Evolutionary conservation across 495 filamentous ascomycete species (phyloP).

Genomic region (Penicillium alfredii): DNA sequence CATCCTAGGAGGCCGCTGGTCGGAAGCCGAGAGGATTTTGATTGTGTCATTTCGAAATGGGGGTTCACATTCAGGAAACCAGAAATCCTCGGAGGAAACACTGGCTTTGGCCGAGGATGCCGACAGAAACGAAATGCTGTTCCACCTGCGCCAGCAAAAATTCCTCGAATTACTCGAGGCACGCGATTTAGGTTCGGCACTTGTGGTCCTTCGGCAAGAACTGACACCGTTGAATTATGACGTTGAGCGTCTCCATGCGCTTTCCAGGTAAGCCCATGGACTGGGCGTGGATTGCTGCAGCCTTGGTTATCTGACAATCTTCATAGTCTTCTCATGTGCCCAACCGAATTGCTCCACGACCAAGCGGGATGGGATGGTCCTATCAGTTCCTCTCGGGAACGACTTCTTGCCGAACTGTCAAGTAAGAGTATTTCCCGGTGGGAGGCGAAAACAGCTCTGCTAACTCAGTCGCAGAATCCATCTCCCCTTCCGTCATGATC

Average conservation of each 20-base stretch:
- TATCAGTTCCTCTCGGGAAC: constrained; percentile 65
- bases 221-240: constrained; percentile 83
- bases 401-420: constrained; percentile 74
- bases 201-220: constrained; percentile 78
- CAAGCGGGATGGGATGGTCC: constrained; percentile 88
- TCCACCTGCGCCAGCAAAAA: constrained; percentile 87
- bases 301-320: constrained; percentile 5
- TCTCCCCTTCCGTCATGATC: constrained; percentile 97
- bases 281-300: too few species aligned
- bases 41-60: constrained; percentile 45
- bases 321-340: constrained; percentile 78
- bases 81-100: constrained; percentile 26
- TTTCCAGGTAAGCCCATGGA: constrained; percentile 66
- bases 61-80: constrained; percentile 7
- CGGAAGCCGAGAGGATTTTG: constrained; percentile 74
- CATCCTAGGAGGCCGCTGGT: constrained; percentile 77
- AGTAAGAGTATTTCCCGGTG: constrained; percentile 47
- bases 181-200: constrained; percentile 62
- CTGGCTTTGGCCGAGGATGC: constrained; percentile 52
- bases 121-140: constrained; percentile 58
- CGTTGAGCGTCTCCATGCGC: constrained; percentile 64
- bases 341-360: constrained; percentile 69
- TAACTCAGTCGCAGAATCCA: constrained; percentile 58
- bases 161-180: constrained; percentile 85
- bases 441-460: background rate